These are phyloP conservation scores for Heterobasidion annosum DNA, from an alignment of 1,284 basidiomycete genomes.

Conservation along the genomic window DNA sequence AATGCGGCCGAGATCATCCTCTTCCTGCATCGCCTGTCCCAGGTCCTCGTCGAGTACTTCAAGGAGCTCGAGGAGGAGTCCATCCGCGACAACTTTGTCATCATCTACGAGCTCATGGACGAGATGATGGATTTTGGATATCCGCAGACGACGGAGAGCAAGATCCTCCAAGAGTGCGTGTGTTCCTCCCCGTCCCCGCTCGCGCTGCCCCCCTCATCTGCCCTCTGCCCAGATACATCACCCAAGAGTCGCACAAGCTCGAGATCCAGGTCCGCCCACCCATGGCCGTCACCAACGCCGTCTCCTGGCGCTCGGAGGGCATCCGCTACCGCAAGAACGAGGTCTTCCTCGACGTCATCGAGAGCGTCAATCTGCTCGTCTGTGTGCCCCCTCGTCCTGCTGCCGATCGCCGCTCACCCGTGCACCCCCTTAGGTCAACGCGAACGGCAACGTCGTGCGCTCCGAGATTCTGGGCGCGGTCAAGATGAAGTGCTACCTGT, in stretches of 20 bases:
- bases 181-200: background rate
- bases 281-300: slow-evolving; percentile 97
- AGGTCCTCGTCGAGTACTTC: slow-evolving; percentile 96
- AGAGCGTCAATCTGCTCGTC: slow-evolving; percentile 93
- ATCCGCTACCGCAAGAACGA: slow-evolving; percentile 99
- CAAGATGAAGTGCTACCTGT: slow-evolving; percentile 99
- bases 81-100: slow-evolving; percentile 97
- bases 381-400: background rate
- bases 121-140: slow-evolving; percentile 99
- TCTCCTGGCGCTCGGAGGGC: slow-evolving; percentile 97
- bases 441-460: slow-evolving; percentile 94
- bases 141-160: slow-evolving; percentile 98
- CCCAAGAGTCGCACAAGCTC: slow-evolving; percentile 97
- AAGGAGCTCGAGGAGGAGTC: slow-evolving; percentile 99
- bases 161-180: slow-evolving; percentile 92
- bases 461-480: slow-evolving; percentile 96
- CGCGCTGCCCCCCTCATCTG: background rate
- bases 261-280: slow-evolving; percentile 87
- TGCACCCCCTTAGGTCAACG: slow-evolving; percentile 65
- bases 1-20: slow-evolving; percentile 97
- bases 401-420: background rate
- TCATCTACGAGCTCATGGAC: slow-evolving; percentile 95
- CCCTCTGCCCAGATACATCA: slow-evolving; percentile 75
- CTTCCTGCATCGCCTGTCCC: slow-evolving; percentile 87
- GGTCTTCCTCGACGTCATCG: slow-evolving; percentile 97